These are phyloP conservation scores for Pisolithus tinctorius DNA, from an alignment of 768 basidiomycete genomes.

Conservation along the genomic window DNA sequence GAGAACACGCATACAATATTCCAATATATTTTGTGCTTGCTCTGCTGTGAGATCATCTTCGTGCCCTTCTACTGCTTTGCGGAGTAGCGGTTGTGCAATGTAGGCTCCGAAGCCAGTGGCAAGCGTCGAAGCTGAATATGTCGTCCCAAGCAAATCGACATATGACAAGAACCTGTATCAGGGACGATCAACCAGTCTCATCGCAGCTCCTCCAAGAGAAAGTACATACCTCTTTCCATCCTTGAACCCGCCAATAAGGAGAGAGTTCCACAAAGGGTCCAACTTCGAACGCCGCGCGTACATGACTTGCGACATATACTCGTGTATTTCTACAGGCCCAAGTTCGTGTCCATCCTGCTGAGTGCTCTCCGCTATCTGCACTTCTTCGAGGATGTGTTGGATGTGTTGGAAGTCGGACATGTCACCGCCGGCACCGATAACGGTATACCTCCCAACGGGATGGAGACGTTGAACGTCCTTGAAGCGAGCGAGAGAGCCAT, in stretches of 20 bases:
- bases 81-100: constrained; percentile 88
- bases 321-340: constrained; percentile 86
- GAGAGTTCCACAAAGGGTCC: constrained; percentile 91
- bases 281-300: constrained; percentile 83
- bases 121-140: constrained; percentile 86
- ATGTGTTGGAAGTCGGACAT: constrained; percentile 97
- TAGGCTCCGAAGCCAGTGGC: constrained; percentile 93
- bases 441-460: constrained; percentile 73
- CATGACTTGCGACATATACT: constrained; percentile 86
- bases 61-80: constrained; percentile 82
- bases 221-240: constrained; percentile 63
- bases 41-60: constrained; percentile 71
- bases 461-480: constrained; percentile 89
- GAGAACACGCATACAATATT: constrained; percentile 85
- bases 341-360: constrained; percentile 79
- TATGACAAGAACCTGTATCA: constrained; percentile 76
- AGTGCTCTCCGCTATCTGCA: constrained; percentile 73
- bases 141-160: constrained; percentile 95
- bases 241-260: constrained; percentile 89
- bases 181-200: neutral
- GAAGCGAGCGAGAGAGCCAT: constrained; percentile 95
- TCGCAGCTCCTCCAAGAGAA: too few relatives aligned
- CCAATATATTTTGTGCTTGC: constrained; percentile 71
- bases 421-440: constrained; percentile 91
- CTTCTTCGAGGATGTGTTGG: constrained; percentile 69